These are phyloP conservation scores for Stemphylium vesicarium DNA, from an alignment of 2,329 filamentous ascomycete genomes.

Conservation along the genomic window DNA sequence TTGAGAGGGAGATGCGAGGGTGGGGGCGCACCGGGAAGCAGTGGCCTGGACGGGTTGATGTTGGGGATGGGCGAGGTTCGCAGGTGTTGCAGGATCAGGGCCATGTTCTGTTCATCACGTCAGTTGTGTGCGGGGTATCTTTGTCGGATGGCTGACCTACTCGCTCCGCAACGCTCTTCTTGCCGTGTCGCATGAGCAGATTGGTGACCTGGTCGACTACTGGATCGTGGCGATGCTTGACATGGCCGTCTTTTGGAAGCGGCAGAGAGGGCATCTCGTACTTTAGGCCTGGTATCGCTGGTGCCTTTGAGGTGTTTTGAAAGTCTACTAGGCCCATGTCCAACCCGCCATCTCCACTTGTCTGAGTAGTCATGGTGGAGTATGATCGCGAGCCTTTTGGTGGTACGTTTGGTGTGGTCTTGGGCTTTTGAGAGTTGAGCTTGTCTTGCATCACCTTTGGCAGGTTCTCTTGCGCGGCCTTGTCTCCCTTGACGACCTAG, in stretches of 20 bases:
- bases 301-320: slow-evolving; percentile 21
- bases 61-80: slow-evolving; percentile 83
- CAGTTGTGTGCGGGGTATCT: neutral
- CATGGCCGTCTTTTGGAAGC: slow-evolving; percentile 66
- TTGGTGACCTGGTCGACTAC: slow-evolving; percentile 87
- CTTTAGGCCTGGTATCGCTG: slow-evolving; percentile 66
- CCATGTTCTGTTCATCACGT: slow-evolving; percentile 71
- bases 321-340: slow-evolving; percentile 44
- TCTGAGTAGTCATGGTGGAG: slow-evolving; percentile 56
- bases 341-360: slow-evolving; percentile 17
- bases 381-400: slow-evolving; percentile 60
- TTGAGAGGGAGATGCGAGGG: slow-evolving; percentile 82
- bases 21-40: slow-evolving; percentile 79
- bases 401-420: slow-evolving; percentile 41
- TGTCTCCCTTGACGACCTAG: slow-evolving; percentile 69
- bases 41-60: slow-evolving; percentile 71
- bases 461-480: slow-evolving; percentile 66
- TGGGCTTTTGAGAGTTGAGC: slow-evolving; percentile 55
- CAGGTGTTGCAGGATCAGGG: slow-evolving; percentile 78
- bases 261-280: slow-evolving; percentile 75
- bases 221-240: slow-evolving; percentile 85
- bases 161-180: slow-evolving; percentile 86
- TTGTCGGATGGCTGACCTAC: slow-evolving; percentile 57
- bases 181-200: slow-evolving; percentile 88
- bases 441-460: slow-evolving; percentile 71